These are phyloP conservation scores for Cylindrotheca closterium DNA, from an alignment of 108 stramenopile genomes.

Conservation along the genomic window DNA sequence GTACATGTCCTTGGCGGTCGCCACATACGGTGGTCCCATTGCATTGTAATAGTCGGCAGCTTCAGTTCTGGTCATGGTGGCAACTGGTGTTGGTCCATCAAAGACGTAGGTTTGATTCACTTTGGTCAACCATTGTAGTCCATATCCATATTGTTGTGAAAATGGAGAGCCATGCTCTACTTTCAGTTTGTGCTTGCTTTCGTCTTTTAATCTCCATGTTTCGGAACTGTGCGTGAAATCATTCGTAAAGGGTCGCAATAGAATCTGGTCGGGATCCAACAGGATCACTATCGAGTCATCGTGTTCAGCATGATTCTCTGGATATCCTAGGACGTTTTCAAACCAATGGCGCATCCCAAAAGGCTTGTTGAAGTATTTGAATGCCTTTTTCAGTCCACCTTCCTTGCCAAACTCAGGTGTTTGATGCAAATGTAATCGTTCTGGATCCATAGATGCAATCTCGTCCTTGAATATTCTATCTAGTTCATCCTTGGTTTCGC, in stretches of 20 bases:
- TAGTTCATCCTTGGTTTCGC: slow-evolving; percentile 16
- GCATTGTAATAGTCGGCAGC: slow-evolving; percentile 53
- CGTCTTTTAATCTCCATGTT: slow-evolving; percentile 37
- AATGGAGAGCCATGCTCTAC: slow-evolving; percentile 90
- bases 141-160: slow-evolving; percentile 89
- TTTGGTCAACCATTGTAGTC: slow-evolving; percentile 64
- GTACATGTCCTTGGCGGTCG: slow-evolving; percentile 66
- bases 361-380: slow-evolving; percentile 94
- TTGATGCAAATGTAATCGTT: slow-evolving; percentile 68
- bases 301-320: slow-evolving; percentile 39
- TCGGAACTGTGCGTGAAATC: slow-evolving; percentile 70
- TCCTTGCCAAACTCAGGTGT: slow-evolving; percentile 58
- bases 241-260: slow-evolving; percentile 77
- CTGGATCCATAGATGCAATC: slow-evolving; percentile 44
- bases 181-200: slow-evolving; percentile 19
- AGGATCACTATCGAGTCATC: slow-evolving; percentile 71
- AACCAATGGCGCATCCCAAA: slow-evolving; percentile 86
- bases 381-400: slow-evolving; percentile 25
- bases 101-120: slow-evolving; percentile 54
- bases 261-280: slow-evolving; percentile 83
- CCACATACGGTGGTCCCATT: slow-evolving; percentile 76
- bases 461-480: slow-evolving; percentile 29
- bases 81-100: slow-evolving; percentile 46
- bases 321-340: slow-evolving; percentile 58
- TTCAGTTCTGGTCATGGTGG: slow-evolving; percentile 43